Evolutionary conservation across 2,329 filamentous ascomycete species (phyloP).

Genomic region (Paracamarosporium sp.): DNA sequence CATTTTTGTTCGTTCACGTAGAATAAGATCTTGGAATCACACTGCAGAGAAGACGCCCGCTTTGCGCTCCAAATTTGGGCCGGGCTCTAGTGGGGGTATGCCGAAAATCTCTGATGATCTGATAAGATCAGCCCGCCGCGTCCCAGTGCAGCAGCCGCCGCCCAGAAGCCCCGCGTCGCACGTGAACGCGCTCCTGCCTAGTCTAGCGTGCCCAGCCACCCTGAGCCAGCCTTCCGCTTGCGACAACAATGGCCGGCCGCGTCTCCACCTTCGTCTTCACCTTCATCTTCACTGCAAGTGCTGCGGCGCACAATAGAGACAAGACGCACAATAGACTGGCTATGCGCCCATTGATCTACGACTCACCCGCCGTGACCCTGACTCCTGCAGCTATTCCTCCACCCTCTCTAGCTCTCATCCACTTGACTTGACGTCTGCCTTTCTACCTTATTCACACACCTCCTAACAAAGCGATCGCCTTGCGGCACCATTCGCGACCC

Average conservation of each 20-base stretch:
- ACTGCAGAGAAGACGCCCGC: not conserved
- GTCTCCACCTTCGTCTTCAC: slow-evolving; percentile 19
- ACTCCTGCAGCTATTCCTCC: not conserved
- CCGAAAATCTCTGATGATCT: slow-evolving; percentile 27
- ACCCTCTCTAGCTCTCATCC: not conserved
- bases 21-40: not conserved
- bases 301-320: not conserved
- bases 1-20: slow-evolving; percentile 24
- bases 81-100: slow-evolving; percentile 12
- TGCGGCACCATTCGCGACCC: not conserved
- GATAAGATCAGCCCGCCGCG: slow-evolving; percentile 27
- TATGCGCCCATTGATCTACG: not conserved
- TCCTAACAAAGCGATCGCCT: slow-evolving; percentile 1
- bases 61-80: not conserved
- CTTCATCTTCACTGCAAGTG: not conserved
- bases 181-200: slow-evolving; percentile 11
- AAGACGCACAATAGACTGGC: not conserved
- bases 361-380: slow-evolving; percentile 1
- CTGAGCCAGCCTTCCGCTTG: slow-evolving; percentile 5
- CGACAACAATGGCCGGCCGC: slow-evolving; percentile 25
- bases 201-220: slow-evolving; percentile 15
- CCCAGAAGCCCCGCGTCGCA: slow-evolving; percentile 10
- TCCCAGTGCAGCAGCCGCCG: not conserved
- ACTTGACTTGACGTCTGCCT: not conserved
- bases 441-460: not conserved